Evolutionary conservation across 2,329 filamentous ascomycete species (phyloP).

Genomic region (Pseudomassariella vexata): DNA sequence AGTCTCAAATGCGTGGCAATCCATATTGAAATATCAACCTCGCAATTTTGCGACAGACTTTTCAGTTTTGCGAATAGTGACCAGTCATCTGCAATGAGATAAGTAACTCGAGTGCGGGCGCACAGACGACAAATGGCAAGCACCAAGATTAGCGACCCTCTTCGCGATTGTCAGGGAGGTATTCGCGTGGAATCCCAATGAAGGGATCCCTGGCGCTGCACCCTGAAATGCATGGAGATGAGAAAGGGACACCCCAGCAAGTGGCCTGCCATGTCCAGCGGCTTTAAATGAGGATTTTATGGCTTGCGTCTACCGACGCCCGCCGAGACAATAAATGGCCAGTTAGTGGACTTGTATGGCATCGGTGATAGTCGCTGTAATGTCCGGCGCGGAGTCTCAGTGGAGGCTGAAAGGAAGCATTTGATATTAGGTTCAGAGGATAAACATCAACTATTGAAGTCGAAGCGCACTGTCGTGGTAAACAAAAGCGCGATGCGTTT

Average conservation of each 20-base stretch:
- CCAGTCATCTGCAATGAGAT: too few relatives aligned
- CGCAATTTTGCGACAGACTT: too few relatives aligned
- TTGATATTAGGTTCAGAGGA: too few relatives aligned
- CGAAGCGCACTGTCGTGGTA: not conserved
- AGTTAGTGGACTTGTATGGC: slow-evolving; percentile 1
- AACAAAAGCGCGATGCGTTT: too few relatives aligned
- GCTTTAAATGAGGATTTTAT: slow-evolving; percentile 1
- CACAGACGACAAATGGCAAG: slow-evolving; percentile 2
- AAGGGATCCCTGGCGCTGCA: slow-evolving; percentile 2
- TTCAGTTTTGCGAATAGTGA: too few relatives aligned
- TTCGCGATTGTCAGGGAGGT: not conserved
- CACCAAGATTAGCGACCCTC: not conserved
- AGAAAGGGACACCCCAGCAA: too few relatives aligned
- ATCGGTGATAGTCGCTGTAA: slow-evolving; percentile 2
- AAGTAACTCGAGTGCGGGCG: too few relatives aligned
- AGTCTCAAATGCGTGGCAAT: too few relatives aligned
- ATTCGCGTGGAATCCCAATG: not conserved
- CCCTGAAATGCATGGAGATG: too few relatives aligned
- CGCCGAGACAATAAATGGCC: slow-evolving; percentile 4
- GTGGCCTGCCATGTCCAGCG: too few relatives aligned
- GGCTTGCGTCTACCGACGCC: not conserved
- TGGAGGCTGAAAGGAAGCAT: slow-evolving; percentile 1
- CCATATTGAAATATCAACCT: too few relatives aligned
- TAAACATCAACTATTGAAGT: not conserved
- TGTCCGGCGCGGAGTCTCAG: slow-evolving; percentile 5